phyloP scores from a whole-genome alignment of 306 rosid species.

The Ormosia emarginata region DNA sequence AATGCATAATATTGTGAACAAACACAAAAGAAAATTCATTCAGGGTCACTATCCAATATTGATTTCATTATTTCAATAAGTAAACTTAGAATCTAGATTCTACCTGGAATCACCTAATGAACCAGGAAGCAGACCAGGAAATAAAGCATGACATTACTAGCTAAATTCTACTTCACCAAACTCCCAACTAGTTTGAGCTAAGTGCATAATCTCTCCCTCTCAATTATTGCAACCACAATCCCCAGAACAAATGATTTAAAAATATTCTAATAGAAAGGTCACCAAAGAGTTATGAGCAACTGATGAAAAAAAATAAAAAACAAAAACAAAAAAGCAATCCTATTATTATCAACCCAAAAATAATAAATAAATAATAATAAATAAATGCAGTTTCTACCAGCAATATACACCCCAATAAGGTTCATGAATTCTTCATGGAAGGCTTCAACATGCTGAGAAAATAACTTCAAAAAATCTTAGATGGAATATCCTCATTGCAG shows the following conservation, averaged over 20 bases:
- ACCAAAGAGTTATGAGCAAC: neutral
- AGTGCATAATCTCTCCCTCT: neutral
- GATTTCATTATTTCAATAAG: neutral
- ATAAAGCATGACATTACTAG: neutral
- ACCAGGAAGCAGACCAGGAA: neutral
- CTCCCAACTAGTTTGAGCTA: neutral
- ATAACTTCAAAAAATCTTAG: neutral
- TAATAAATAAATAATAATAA: neutral
- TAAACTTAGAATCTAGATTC: neutral
- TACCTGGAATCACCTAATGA: neutral
- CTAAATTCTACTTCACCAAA: neutral
- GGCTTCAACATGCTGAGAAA: neutral
- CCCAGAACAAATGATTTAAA: neutral
- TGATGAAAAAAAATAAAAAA: neutral
- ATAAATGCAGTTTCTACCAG: slow-evolving; percentile 1
- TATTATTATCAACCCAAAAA: neutral
- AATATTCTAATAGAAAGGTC: neutral
- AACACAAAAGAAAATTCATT: neutral
- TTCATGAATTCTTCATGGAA: neutral
- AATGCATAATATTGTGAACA: neutral
- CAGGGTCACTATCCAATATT: neutral
- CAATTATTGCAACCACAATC: neutral
- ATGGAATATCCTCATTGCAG: neutral
- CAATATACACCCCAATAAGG: neutral
- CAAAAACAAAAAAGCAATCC: neutral